Evolutionary conservation across 2,329 filamentous ascomycete genomes (phyloP).

Genomic region (Exserohilum turcica): DNA sequence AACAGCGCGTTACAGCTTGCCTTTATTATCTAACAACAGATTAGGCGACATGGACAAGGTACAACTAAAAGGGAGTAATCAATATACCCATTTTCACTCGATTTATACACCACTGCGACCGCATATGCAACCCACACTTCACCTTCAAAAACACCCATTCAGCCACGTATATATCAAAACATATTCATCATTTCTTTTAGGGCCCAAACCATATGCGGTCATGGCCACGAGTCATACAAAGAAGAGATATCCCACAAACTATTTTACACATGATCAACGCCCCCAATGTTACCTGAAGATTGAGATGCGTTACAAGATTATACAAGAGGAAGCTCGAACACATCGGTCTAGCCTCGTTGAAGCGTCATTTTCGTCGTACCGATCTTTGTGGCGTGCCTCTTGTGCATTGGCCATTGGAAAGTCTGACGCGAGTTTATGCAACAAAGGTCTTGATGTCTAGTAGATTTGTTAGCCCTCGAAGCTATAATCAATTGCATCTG

Average conservation of each 20-base stretch:
- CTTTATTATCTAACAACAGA: conserved; percentile 14
- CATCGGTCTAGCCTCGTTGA: not conserved
- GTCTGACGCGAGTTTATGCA: conserved; percentile 52
- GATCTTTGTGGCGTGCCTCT: not conserved
- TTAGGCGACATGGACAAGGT: not conserved
- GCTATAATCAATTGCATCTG: not conserved
- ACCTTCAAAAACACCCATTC: no score
- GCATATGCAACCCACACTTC: no score
- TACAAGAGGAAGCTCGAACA: conserved; percentile 21
- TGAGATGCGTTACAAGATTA: conserved; percentile 21
- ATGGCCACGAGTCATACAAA: not conserved
- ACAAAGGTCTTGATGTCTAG: conserved; percentile 82
- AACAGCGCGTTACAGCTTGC: conserved; percentile 19
- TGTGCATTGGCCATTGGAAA: not conserved
- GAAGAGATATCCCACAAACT: conserved; percentile 16
- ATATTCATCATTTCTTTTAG: not conserved
- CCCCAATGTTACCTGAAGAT: conserved; percentile 13
- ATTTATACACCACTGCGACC: no score
- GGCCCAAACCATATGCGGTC: not conserved
- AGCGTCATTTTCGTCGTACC: conserved; percentile 9
- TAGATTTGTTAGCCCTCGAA: conserved; percentile 23
- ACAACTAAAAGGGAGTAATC: no score
- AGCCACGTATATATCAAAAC: no score
- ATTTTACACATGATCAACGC: conserved; percentile 36
- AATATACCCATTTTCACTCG: no score